Evolutionary conservation across 306 rosid genomes (phyloP).

Genomic region (Pachyrhizus erosus): DNA sequence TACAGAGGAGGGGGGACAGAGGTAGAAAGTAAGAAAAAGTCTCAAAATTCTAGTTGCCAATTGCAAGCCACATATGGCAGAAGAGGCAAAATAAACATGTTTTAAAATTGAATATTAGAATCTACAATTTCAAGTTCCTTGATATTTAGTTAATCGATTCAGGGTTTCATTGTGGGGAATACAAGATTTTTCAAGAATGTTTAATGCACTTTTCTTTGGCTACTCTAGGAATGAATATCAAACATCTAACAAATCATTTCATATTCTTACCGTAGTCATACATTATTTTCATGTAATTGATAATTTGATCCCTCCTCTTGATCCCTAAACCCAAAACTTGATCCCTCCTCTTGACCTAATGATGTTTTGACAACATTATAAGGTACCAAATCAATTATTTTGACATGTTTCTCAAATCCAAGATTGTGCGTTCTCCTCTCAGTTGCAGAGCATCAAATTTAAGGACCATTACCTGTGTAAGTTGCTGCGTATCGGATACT

Average conservation of each 20-base stretch:
- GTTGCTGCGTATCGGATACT: background rate
- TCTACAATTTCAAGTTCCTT: slow-evolving; percentile 4
- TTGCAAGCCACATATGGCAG: slow-evolving; percentile 29
- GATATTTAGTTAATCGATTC: background rate
- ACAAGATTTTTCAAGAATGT: background rate
- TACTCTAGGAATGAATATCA: background rate
- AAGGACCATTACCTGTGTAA: background rate
- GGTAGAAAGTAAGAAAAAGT: slow-evolving; percentile 63
- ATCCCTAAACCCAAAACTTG: no score
- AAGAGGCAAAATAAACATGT: background rate
- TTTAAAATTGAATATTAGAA: slow-evolving; percentile 30
- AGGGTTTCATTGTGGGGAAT: background rate
- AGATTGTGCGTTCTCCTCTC: background rate
- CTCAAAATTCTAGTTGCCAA: slow-evolving; percentile 60
- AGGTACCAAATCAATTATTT: background rate
- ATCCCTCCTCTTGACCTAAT: no score
- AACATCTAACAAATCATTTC: background rate
- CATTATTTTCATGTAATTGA: background rate
- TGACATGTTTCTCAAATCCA: background rate
- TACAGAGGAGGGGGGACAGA: rapidly evolving
- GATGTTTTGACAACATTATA: background rate
- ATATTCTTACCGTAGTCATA: background rate
- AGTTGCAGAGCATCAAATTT: background rate
- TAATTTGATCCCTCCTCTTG: no score
- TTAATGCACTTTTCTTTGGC: background rate